Conservation (phyloP, 345 rosid species). For the Moricandia arvensis region DNA sequence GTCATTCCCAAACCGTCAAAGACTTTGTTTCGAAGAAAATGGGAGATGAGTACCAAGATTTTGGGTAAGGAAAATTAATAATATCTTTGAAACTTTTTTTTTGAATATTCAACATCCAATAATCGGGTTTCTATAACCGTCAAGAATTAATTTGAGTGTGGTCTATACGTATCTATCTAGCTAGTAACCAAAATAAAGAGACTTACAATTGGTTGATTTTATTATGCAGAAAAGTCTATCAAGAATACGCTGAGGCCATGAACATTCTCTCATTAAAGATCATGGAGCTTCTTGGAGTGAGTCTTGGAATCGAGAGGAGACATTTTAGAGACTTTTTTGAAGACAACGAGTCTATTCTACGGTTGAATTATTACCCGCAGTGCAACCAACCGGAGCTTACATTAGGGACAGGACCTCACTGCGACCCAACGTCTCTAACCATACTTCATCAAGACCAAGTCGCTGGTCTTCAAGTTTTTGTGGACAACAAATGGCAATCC, state of each 20-base stretch:
- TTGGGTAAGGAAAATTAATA: conserved; percentile 3
- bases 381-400: conserved; percentile 3
- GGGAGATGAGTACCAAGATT: conserved; percentile 5
- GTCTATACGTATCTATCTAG: neutral
- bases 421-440: conserved; percentile 14
- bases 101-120: neutral
- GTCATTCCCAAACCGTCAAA: neutral
- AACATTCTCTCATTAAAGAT: conserved; percentile 4
- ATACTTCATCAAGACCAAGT: conserved; percentile 16
- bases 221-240: conserved; percentile 1
- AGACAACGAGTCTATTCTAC: conserved; percentile 6
- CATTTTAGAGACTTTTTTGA: conserved; percentile 9
- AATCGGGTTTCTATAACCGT: neutral
- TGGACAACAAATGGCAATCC: conserved; percentile 15
- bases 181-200: neutral
- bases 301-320: neutral
- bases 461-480: conserved; percentile 10
- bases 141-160: neutral
- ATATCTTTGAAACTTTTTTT: neutral
- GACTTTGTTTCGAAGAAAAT: neutral
- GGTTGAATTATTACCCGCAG: conserved; percentile 11
- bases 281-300: conserved; percentile 16
- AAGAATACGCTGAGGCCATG: conserved; percentile 11
- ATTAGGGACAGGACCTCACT: conserved; percentile 18
- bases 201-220: neutral